Evolutionary conservation across 2,329 filamentous ascomycete genomes (phyloP), one percentile per base, ranked within the genome.

Genomic region (Pestalotiopsis sp.): DNA sequence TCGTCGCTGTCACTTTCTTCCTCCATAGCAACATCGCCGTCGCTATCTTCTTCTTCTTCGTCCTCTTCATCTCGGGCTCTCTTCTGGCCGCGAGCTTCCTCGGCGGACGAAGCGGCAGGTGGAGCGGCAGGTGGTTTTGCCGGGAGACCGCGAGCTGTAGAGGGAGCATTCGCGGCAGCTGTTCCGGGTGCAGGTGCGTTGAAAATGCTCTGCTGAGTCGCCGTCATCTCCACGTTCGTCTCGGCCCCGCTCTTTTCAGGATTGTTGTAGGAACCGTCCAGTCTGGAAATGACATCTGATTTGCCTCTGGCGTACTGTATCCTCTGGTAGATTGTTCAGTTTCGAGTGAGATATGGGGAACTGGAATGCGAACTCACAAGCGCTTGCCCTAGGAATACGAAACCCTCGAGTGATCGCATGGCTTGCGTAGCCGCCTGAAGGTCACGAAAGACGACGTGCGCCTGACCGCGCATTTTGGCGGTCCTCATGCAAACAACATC

Each of bases 401-500:
- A 93, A 2, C 93, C 94, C 74, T 98, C 92, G 62, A 98, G 84
- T 12, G 93, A 90, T 72, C 95, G 87, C 94, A 99, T 94, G 1
- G 96, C 96, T 78, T 97, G 94, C 27, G 95, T 97, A 65, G 94
- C 94, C n/a, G 94, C 90, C 73, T 97, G 92, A 41, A 95, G 86
- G 79, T 99, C 95, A 69, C 93, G 89, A 79, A 94, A 98, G 14
- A 96, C 92, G 70, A 99, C 85, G 77, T 98, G 96, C 71, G 96
- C 96, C 82, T 99, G 96, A 3, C 96, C 96, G 64, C 96, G 92
- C 95, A 98, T 98, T 83, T 94, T 94, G 79, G 87, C 86, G 1
- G 94, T 97, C 83, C 94, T 97, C 74, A 98, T 85, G 38, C 94
- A 93, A 63, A 98, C 92, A 23, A 99, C 89, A 78, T 99, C 96